Evolutionary conservation across 2,329 filamentous ascomycete species (phyloP).

Genomic region (Pezicula rhizophila): DNA sequence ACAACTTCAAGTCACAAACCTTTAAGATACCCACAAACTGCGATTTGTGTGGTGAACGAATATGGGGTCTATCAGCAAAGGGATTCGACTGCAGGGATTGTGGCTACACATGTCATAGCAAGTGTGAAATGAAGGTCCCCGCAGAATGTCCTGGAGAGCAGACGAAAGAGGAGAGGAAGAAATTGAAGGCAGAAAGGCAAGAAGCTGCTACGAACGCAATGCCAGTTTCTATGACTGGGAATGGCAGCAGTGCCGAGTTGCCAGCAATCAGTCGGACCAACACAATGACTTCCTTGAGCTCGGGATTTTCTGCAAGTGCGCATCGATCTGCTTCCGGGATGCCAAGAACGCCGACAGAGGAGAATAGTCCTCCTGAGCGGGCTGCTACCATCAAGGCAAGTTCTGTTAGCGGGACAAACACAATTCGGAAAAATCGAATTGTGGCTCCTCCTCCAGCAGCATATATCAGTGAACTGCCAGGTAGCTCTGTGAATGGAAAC

Average conservation of each 20-base stretch:
- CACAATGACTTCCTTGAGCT: conserved; percentile 86
- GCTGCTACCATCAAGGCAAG: conserved; percentile 17
- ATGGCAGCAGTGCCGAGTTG: conserved; percentile 46
- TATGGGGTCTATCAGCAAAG: conserved; percentile 95
- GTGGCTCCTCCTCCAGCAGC: conserved; percentile 81
- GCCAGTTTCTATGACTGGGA: conserved; percentile 9
- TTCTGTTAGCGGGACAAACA: conserved; percentile 13
- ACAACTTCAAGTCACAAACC: conserved; percentile 97
- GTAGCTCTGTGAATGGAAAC: conserved; percentile 37
- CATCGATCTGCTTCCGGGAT: conserved; percentile 67
- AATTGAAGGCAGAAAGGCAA: conserved; percentile 81
- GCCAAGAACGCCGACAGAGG: conserved; percentile 44
- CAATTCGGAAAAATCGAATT: conserved; percentile 58
- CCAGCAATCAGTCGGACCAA: conserved; percentile 68
- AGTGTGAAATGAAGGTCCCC: conserved; percentile 98
- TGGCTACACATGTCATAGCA: conserved; percentile 96
- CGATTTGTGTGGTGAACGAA: conserved; percentile 90
- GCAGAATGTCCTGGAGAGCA: conserved; percentile 92
- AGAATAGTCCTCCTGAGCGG: conserved; percentile 38
- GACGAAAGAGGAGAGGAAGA: conserved; percentile 92
- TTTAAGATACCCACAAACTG: conserved; percentile 99
- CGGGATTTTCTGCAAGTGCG: conserved; percentile 76
- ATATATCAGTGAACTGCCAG: conserved; percentile 66
- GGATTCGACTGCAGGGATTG: conserved; percentile 95
- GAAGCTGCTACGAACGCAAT: conserved; percentile 49